Conservation (phyloP, 768 basidiomycete genomes). For the Trametes villosa region DNA sequence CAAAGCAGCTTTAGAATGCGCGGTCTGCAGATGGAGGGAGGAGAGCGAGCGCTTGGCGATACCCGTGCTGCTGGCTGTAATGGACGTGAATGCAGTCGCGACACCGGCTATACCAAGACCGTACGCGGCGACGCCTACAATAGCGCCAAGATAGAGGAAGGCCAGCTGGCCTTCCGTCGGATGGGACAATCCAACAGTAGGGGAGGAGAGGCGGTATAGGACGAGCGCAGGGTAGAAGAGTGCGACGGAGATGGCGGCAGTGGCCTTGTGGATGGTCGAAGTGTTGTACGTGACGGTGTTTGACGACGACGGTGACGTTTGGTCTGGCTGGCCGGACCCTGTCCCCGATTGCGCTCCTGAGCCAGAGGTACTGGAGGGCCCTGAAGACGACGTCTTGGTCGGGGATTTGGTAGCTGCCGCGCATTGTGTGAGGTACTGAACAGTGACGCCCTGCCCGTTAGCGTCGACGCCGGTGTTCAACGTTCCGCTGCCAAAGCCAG, state of each 20-base stretch:
- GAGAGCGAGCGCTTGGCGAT: constrained; percentile 40
- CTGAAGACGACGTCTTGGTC: not conserved
- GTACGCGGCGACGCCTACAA: constrained; percentile 53
- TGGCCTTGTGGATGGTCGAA: constrained; percentile 50
- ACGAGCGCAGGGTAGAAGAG: constrained; percentile 48
- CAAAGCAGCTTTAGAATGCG: constrained; percentile 68
- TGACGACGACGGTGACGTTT: constrained; percentile 8
- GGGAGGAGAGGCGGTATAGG: constrained; percentile 46
- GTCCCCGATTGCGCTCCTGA: not conserved
- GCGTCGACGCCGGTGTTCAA: constrained; percentile 68
- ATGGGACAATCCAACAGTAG: constrained; percentile 36
- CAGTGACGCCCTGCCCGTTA: constrained; percentile 65
- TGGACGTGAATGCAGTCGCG: constrained; percentile 63
- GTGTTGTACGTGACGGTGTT: constrained; percentile 39
- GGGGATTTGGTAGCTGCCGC: constrained; percentile 44
- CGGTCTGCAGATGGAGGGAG: constrained; percentile 51
- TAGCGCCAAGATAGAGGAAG: constrained; percentile 42
- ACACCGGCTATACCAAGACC: constrained; percentile 67
- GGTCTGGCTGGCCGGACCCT: not conserved
- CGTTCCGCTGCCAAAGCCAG: constrained; percentile 65
- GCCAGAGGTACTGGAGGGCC: not conserved
- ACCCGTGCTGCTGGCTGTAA: constrained; percentile 34
- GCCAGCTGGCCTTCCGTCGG: constrained; percentile 21
- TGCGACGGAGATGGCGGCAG: constrained; percentile 53
- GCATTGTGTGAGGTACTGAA: constrained; percentile 64